Conservation (phyloP, 768 basidiomycete species). For the Tubosaeta sp. region DNA sequence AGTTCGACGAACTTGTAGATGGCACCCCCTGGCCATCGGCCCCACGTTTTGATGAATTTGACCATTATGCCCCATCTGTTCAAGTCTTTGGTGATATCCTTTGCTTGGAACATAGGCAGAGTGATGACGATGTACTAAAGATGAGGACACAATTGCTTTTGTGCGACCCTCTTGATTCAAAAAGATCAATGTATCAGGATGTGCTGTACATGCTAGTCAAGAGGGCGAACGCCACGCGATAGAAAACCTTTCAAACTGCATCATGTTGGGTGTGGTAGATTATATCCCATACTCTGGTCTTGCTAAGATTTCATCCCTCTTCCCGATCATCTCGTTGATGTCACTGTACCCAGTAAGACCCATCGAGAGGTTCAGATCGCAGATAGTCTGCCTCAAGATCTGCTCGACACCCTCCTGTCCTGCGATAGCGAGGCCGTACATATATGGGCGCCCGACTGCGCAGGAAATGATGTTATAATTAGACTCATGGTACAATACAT, state of each 20-base stretch:
- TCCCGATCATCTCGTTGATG: slow-evolving; percentile 11
- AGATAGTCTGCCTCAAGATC: slow-evolving; percentile 41
- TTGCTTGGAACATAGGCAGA: no score
- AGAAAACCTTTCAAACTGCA: not conserved
- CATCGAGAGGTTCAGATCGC: slow-evolving; percentile 42
- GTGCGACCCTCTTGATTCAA: no score
- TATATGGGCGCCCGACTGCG: slow-evolving; percentile 39
- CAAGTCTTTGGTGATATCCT: no score
- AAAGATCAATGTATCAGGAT: no score
- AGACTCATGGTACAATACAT: not conserved
- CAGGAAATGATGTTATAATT: not conserved
- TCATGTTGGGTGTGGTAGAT: not conserved
- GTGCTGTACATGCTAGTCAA: no score
- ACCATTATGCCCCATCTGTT: no score
- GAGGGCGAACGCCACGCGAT: no score
- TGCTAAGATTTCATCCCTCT: not conserved
- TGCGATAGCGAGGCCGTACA: slow-evolving; percentile 46
- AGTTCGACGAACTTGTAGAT: no score
- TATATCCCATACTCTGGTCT: not conserved
- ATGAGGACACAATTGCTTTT: no score
- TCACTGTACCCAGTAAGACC: slow-evolving; percentile 39
- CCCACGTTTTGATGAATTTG: no score
- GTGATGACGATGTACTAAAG: no score
- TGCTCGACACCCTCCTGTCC: slow-evolving; percentile 48
- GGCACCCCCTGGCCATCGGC: no score